These are phyloP conservation scores for Torulaspora microellipsoides DNA, from an alignment of 805 yeast genomes.

Conservation along the genomic window DNA sequence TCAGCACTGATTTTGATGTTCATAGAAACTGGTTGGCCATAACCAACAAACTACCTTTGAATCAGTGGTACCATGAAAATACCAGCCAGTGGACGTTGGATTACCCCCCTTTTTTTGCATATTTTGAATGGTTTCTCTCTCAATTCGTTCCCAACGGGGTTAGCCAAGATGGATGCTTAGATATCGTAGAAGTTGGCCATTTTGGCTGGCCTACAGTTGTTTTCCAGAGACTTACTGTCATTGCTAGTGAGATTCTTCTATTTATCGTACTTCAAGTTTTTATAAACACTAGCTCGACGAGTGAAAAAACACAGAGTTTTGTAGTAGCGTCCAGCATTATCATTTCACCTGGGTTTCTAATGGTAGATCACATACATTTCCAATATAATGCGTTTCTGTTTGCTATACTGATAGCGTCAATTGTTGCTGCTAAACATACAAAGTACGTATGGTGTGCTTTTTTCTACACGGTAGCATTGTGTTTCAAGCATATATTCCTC, in stretches of 20 bases:
- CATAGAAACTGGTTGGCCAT: slow-evolving; percentile 97
- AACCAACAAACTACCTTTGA: slow-evolving; percentile 67
- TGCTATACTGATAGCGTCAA: slow-evolving; percentile 71
- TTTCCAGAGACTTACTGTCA: slow-evolving; percentile 80
- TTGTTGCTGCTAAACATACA: slow-evolving; percentile 62
- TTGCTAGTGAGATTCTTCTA: slow-evolving; percentile 67
- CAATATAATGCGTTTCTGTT: slow-evolving; percentile 95
- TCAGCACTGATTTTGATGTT: slow-evolving; percentile 95
- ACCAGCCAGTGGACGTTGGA: slow-evolving; percentile 91
- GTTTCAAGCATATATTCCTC: slow-evolving; percentile 91
- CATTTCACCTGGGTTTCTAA: slow-evolving; percentile 82
- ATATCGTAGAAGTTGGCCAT: slow-evolving; percentile 55
- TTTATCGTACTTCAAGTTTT: slow-evolving; percentile 69
- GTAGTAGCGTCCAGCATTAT: slow-evolving; percentile 79
- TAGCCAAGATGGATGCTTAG: slow-evolving; percentile 70
- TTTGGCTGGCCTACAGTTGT: slow-evolving; percentile 76
- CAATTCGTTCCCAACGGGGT: slow-evolving; percentile 64
- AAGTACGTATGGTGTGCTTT: slow-evolving; percentile 57
- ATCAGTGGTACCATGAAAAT: slow-evolving; percentile 76
- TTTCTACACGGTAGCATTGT: slow-evolving; percentile 69
- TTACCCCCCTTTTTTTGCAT: slow-evolving; percentile 97
- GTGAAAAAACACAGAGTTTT: slow-evolving; percentile 45
- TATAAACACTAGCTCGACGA: slow-evolving; percentile 45
- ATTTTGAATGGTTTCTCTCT: slow-evolving; percentile 80
- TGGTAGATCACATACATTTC: slow-evolving; percentile 93